These are phyloP conservation scores for Xylaria castorea DNA, from an alignment of 495 filamentous ascomycete genomes.

Conservation along the genomic window DNA sequence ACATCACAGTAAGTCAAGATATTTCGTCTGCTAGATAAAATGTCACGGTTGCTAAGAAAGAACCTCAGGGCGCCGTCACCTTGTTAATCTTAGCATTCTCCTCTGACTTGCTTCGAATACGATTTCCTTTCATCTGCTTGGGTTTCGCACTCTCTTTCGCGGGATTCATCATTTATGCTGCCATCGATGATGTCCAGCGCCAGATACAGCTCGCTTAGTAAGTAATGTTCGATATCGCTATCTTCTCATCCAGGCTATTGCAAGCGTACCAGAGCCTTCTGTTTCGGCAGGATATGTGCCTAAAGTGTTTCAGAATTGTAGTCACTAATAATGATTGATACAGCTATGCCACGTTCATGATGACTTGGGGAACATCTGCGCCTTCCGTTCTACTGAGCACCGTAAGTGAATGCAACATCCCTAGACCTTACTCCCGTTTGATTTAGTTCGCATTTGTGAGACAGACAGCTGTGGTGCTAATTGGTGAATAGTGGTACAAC, in stretches of 20 bases:
- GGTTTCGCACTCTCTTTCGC: constrained; percentile 76
- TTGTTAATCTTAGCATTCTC: constrained; percentile 72
- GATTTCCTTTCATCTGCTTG: constrained; percentile 75
- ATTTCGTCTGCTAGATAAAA: background rate
- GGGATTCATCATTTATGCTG: constrained; percentile 77
- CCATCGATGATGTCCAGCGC: constrained; percentile 64
- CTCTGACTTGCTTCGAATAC: constrained; percentile 67
- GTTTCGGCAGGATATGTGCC: background rate
- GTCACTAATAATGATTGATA: background rate
- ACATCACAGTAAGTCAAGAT: constrained; percentile 50
- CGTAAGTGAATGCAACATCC: constrained; percentile 26
- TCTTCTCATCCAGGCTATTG: background rate
- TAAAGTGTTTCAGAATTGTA: background rate
- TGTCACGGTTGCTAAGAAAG: constrained; percentile 34
- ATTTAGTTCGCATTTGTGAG: background rate
- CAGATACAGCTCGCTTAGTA: constrained; percentile 68
- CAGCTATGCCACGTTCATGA: constrained; percentile 77
- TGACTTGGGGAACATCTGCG: constrained; percentile 74
- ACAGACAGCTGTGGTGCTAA: background rate
- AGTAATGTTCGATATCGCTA: background rate
- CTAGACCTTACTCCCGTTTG: background rate
- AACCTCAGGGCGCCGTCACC: constrained; percentile 65
- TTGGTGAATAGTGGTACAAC: constrained; percentile 64
- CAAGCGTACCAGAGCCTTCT: background rate
- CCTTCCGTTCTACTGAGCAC: constrained; percentile 62